These are phyloP conservation scores for Torulaspora maleeae DNA, from an alignment of 805 yeast genomes.

Conservation along the genomic window DNA sequence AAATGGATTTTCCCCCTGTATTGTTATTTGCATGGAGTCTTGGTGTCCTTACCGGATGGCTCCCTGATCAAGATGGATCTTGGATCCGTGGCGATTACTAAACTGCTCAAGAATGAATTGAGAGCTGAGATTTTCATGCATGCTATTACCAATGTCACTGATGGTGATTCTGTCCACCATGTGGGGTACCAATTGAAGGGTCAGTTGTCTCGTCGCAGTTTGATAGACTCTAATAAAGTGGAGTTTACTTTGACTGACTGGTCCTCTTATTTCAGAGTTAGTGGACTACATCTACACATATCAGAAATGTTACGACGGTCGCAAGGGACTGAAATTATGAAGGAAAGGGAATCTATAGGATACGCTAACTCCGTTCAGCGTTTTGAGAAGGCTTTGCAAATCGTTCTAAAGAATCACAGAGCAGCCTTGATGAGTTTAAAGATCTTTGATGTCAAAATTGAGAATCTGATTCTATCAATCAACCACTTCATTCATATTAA, in stretches of 20 bases:
- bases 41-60: conserved; percentile 11
- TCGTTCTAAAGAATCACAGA: neutral
- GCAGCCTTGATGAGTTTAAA: conserved; percentile 18
- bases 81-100: conserved; percentile 18
- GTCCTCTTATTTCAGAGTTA: conserved; percentile 21
- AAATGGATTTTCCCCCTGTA: conserved; percentile 17
- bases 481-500: conserved; percentile 14
- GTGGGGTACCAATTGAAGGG: conserved; percentile 17
- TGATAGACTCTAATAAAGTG: conserved; percentile 1
- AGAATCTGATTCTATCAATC: conserved; percentile 24
- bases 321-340: neutral
- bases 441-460: conserved; percentile 31
- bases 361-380: neutral
- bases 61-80: conserved; percentile 13
- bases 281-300: conserved; percentile 17
- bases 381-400: conserved; percentile 4
- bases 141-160: conserved; percentile 13
- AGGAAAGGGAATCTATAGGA: neutral
- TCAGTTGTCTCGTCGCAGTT: conserved; percentile 6
- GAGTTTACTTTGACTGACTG: conserved; percentile 15
- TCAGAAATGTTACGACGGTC: conserved; percentile 5
- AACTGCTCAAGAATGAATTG: conserved; percentile 14
- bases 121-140: conserved; percentile 22
- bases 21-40: conserved; percentile 13
- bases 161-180: conserved; percentile 19